Evolutionary conservation across 306 rosid genomes (phyloP).

Genomic region (Senna tora): DNA sequence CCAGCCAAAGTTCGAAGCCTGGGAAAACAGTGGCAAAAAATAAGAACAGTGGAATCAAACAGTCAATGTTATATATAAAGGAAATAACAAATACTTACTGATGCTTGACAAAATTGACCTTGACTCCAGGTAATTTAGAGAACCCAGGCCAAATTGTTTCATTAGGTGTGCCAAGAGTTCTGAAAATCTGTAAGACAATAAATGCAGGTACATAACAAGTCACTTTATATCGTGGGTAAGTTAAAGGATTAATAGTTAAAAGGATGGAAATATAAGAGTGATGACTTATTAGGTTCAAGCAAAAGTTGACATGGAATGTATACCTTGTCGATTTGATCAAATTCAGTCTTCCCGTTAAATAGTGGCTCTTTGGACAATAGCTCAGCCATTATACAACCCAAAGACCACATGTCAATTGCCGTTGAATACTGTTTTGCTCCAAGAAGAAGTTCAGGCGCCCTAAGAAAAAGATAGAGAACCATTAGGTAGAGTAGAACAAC

Average conservation of each 20-base stretch:
- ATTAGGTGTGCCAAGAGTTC: constrained; percentile 95
- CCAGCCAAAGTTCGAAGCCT: constrained; percentile 99
- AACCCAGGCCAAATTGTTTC: constrained; percentile 97
- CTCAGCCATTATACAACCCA: constrained; percentile 99
- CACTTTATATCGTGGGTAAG: not conserved
- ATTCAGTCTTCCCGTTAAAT: constrained; percentile 91
- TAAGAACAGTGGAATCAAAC: constrained; percentile 61
- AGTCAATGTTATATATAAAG: constrained; percentile 35
- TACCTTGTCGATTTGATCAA: constrained; percentile 99
- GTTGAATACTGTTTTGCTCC: constrained; percentile 91
- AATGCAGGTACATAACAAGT: constrained; percentile 11
- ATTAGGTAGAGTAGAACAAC: constrained; percentile 37
- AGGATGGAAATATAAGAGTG: constrained; percentile 6
- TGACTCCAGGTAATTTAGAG: constrained; percentile 94
- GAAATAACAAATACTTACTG: constrained; percentile 73
- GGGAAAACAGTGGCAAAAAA: constrained; percentile 93
- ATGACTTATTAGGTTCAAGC: not conserved
- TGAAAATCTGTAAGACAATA: constrained; percentile 66
- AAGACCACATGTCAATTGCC: constrained; percentile 97
- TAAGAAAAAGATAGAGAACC: constrained; percentile 45
- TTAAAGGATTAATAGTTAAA: constrained; percentile 5
- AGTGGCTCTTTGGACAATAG: constrained; percentile 89
- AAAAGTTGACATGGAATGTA: constrained; percentile 12
- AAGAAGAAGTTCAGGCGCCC: constrained; percentile 97
- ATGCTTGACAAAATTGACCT: constrained; percentile 98